Evolutionary conservation across 495 filamentous ascomycete species (phyloP).

Genomic region (Penicillium alfredii): DNA sequence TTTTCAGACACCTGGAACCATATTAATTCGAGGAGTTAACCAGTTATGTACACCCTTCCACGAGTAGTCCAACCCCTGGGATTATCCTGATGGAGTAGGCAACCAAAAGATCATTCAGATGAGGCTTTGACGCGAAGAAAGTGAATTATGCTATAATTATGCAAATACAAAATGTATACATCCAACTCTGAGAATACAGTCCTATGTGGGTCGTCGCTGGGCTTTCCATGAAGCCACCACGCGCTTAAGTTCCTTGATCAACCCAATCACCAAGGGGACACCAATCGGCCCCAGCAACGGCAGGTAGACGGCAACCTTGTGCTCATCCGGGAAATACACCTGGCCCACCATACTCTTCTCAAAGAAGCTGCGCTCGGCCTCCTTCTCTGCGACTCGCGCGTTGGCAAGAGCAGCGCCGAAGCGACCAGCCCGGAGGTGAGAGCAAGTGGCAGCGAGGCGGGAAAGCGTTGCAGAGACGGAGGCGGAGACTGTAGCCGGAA

Average conservation of each 20-base stretch:
- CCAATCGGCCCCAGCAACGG: conserved; percentile 87
- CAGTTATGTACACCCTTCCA: no score
- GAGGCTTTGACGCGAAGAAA: no score
- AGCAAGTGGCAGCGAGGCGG: conserved; percentile 71
- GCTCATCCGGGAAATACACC: conserved; percentile 95
- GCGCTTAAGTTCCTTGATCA: conserved; percentile 71
- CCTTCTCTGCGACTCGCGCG: conserved; percentile 76
- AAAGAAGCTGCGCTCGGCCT: conserved; percentile 93
- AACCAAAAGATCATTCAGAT: no score
- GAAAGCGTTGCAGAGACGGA: conserved; percentile 74
- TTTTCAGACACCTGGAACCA: no score
- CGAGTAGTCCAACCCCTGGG: no score
- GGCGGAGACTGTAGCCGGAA: conserved; percentile 77
- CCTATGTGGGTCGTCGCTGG: conserved; percentile 9
- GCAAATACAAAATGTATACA: no score
- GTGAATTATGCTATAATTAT: no score
- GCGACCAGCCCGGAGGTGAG: conserved; percentile 57
- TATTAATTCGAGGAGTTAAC: no score
- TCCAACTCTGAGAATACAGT: conserved; percentile 6
- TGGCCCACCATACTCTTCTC: conserved; percentile 99
- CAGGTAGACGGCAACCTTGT: conserved; percentile 96
- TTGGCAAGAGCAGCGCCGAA: conserved; percentile 67
- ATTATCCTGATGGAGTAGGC: no score
- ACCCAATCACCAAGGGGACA: conserved; percentile 78
- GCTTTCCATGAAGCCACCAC: conserved; percentile 36